Evolutionary conservation across 345 rosid genomes (phyloP).

Genomic region (Populus nigra): DNA sequence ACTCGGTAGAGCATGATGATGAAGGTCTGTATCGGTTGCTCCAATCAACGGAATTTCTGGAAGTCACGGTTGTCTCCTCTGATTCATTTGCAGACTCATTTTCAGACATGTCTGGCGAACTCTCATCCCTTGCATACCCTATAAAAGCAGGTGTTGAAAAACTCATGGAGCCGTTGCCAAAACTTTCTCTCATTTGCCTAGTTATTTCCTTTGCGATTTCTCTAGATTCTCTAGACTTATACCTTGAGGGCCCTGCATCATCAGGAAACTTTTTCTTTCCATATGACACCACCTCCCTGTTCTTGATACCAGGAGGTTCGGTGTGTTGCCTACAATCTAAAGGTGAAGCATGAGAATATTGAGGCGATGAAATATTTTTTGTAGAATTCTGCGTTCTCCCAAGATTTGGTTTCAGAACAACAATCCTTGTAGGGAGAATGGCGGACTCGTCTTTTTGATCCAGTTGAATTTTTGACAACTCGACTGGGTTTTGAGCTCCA

Average conservation of each 20-base stretch:
- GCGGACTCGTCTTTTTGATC: constrained; percentile 40
- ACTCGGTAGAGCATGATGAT: constrained; percentile 51
- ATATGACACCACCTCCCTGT: constrained; percentile 31
- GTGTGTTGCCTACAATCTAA: constrained; percentile 38
- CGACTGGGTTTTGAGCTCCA: constrained; percentile 28
- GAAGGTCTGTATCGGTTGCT: constrained; percentile 39
- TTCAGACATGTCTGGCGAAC: constrained; percentile 62
- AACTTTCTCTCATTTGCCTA: constrained; percentile 54
- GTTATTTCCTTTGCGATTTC: constrained; percentile 64
- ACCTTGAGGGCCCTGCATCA: constrained; percentile 47
- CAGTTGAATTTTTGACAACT: constrained; percentile 38
- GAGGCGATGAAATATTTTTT: constrained; percentile 46
- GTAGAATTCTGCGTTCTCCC: constrained; percentile 51
- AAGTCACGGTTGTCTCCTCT: constrained; percentile 40
- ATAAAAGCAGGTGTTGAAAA: constrained; percentile 47
- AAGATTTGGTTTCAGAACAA: constrained; percentile 81
- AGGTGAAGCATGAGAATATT: constrained; percentile 45
- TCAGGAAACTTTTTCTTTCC: constrained; percentile 44
- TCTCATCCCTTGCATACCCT: constrained; percentile 78
- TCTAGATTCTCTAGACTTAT: constrained; percentile 61
- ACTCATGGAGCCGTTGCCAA: constrained; percentile 38
- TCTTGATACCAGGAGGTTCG: constrained; percentile 39
- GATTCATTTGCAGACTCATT: constrained; percentile 73
- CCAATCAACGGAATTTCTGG: constrained; percentile 42
- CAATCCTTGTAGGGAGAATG: constrained; percentile 66